Conservation (phyloP, 176 grass and related monocot species). For the Oryza officinalis region DNA sequence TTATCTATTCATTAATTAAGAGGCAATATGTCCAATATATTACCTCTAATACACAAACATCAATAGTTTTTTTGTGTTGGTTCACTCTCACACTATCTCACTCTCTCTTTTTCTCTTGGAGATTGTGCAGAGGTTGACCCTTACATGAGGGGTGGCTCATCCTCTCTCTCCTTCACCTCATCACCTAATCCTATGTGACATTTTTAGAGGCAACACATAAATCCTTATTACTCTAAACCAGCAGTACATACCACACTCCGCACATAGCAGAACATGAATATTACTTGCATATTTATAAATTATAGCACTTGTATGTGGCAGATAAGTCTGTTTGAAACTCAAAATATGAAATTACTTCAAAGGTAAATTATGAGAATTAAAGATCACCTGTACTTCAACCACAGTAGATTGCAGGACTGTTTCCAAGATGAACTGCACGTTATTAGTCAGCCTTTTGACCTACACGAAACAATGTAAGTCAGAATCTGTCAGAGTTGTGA, state of each 20-base stretch:
- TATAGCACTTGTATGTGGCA: constrained; percentile 3
- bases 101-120: too few relatives aligned
- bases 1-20: too few relatives aligned
- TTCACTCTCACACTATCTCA: too few relatives aligned
- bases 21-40: too few relatives aligned
- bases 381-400: constrained; percentile 83
- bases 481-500: neutral
- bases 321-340: neutral
- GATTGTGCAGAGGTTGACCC: too few relatives aligned
- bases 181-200: too few relatives aligned
- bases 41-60: too few relatives aligned
- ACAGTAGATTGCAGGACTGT: constrained; percentile 55
- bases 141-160: too few relatives aligned
- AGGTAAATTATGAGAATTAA: constrained; percentile 23
- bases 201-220: too few relatives aligned
- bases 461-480: constrained; percentile 41
- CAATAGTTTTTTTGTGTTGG: too few relatives aligned
- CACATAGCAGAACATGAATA: neutral
- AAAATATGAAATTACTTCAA: neutral
- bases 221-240: too few relatives aligned
- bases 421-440: constrained; percentile 70
- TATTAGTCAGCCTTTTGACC: constrained; percentile 63
- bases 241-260: neutral
- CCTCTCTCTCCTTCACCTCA: too few relatives aligned
- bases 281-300: neutral